Percentiles rank a stretch among this genome's conserved stretches.
These are phyloP conservation scores for Boletus speciosus DNA, from an alignment of 768 basidiomycete species.

Conservation along the genomic window DNA sequence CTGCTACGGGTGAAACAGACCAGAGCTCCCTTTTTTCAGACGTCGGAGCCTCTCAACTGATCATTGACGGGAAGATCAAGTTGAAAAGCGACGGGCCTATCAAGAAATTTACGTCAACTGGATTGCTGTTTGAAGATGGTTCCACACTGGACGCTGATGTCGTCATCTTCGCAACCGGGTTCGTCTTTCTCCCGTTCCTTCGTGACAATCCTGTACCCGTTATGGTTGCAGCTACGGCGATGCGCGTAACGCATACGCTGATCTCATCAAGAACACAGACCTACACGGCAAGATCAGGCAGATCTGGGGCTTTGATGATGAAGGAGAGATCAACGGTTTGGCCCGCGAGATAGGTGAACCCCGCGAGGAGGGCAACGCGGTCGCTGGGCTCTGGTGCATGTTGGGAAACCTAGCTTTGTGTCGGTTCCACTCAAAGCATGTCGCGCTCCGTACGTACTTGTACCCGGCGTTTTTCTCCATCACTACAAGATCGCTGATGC, in stretches of 20 bases:
- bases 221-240: conserved; percentile 16
- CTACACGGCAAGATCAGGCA: conserved; percentile 20
- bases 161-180: conserved; percentile 25
- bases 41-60: conserved; percentile 39
- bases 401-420: conserved; percentile 61
- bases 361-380: conserved; percentile 5
- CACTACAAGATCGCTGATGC: neutral
- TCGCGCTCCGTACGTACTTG: conserved; percentile 56
- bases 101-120: conserved; percentile 34
- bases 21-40: conserved; percentile 23
- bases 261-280: conserved; percentile 21
- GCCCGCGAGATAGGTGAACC: conserved; percentile 49
- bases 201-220: neutral
- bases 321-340: conserved; percentile 27
- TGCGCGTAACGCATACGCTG: conserved; percentile 12
- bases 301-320: conserved; percentile 31
- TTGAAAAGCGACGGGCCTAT: conserved; percentile 29
- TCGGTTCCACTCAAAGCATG: conserved; percentile 64
- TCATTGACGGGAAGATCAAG: conserved; percentile 47
- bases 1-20: neutral
- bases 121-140: conserved; percentile 24
- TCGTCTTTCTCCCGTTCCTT: conserved; percentile 12
- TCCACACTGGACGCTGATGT: conserved; percentile 47
- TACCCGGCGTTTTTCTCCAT: neutral
- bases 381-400: conserved; percentile 49